These are phyloP conservation scores for Syzygium syzygioides DNA, from an alignment of 441 rosid species.

Conservation along the genomic window DNA sequence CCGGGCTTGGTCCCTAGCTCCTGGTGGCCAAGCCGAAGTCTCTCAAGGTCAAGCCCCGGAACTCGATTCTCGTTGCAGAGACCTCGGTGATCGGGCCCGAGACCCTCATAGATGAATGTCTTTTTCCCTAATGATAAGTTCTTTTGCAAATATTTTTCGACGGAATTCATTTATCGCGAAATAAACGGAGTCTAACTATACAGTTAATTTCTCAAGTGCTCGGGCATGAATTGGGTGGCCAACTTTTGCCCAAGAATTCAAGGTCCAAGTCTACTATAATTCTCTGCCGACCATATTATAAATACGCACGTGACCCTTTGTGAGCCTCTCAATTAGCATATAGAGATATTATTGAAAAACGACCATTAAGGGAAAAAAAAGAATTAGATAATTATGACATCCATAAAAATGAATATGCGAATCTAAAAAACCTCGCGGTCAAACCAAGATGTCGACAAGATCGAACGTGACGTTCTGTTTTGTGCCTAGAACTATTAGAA, in stretches of 20 bases:
- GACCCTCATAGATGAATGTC: background rate
- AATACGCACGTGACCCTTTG: background rate
- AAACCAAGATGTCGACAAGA: background rate
- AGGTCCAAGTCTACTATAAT: background rate
- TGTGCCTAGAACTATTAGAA: background rate
- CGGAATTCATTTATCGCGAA: background rate
- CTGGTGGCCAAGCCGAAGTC: background rate
- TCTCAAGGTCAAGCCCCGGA: background rate
- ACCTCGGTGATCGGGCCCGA: background rate
- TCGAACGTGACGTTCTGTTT: background rate
- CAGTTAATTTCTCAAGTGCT: background rate
- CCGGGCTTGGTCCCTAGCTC: background rate
- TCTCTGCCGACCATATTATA: background rate
- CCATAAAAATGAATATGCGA: background rate
- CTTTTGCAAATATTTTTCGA: background rate
- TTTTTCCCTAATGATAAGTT: background rate
- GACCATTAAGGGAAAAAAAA: background rate
- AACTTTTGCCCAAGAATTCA: background rate
- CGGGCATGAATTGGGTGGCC: background rate
- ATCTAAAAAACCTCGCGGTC: background rate
- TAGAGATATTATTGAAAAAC: background rate
- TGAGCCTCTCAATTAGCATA: background rate
- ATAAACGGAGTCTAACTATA: background rate
- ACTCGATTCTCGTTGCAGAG: background rate
- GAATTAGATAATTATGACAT: background rate